Conservation (phyloP, 768 basidiomycete species). For the Boletus sp. region DNA sequence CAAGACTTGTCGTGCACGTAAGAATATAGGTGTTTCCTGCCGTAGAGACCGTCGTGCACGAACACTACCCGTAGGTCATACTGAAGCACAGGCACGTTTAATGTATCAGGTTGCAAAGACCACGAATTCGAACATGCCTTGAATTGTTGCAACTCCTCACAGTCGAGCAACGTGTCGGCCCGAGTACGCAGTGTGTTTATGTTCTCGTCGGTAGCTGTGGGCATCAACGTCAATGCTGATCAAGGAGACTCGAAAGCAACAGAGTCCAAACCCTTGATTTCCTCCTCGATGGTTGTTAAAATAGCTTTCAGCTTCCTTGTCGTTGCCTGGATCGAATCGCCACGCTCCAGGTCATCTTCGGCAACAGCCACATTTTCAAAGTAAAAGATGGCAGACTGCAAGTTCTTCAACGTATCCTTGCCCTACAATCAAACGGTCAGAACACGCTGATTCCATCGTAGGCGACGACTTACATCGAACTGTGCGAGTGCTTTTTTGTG, state of each 20-base stretch:
- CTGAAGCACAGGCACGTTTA: constrained; percentile 35
- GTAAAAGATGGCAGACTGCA: constrained; percentile 64
- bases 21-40: constrained; percentile 74
- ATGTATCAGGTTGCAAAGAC: not conserved
- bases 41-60: constrained; percentile 74
- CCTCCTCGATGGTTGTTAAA: constrained; percentile 49
- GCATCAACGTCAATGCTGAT: not conserved
- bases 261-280: constrained; percentile 48
- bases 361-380: constrained; percentile 64
- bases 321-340: constrained; percentile 41
- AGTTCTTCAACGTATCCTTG: constrained; percentile 59
- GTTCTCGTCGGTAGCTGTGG: constrained; percentile 51
- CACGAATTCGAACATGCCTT: constrained; percentile 39
- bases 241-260: not conserved
- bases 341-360: constrained; percentile 47
- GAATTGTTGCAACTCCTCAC: constrained; percentile 61
- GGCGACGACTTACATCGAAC: constrained; percentile 49
- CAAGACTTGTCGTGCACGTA: constrained; percentile 61
- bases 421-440: constrained; percentile 38
- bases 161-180: constrained; percentile 50
- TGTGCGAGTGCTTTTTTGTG: constrained; percentile 49
- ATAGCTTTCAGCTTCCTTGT: constrained; percentile 51
- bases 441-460: not conserved
- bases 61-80: constrained; percentile 81
- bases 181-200: constrained; percentile 46